Base-by-base conservation (phyloP, 768 basidiomycete genomes). In the Xerocomellus intermedius region DNA sequence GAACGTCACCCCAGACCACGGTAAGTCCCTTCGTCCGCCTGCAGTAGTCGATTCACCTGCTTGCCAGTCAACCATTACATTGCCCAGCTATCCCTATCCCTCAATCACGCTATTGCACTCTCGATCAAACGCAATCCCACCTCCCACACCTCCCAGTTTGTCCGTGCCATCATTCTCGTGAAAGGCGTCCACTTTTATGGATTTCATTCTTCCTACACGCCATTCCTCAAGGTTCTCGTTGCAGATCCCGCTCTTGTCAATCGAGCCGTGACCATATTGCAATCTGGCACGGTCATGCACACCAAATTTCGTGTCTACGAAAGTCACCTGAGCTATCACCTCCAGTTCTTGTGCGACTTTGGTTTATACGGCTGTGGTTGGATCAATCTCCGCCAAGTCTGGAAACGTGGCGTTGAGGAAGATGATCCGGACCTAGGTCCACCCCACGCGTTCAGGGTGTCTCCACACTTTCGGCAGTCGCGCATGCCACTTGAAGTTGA, bases 101-200 rank as follows among this genome's bases (percentile, higher is more conserved):
- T 99, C 52, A 92, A 98, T 64, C 83, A 88, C 63, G 94, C 94
- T 1, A 83, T 98, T 60, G 86, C 88, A 2, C 72, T 93, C 43
- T 91, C 92, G 5, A 71, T 93, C 61, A 87, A 86, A 64, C 85
- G 85, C 26, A 83, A 89, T 52, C 88, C 87, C 1, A 65, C 78
- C 9, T 82, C 82, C 1, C 70, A 74, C 6, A 79, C 75, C 42
- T 80, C 83, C 17, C 82, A 81, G 61, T 87, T 79, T 65, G 77
- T 91, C 55, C 88, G 91, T 14, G 86, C 86, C 22, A 80, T 97
- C 38, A 68, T 92, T 44, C 78, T 95, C 48, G 91, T 94, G 58
- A 98, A 98, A 73, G 97, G 94, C n/a, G 75, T 94, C 17, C 87
- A 89, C 65, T 97, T 98, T 72, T 98, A 98, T 71, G 95, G 97